These are phyloP conservation scores for Suhomyces bokatorum DNA, from an alignment of 1,139 yeast species.

Conservation along the genomic window DNA sequence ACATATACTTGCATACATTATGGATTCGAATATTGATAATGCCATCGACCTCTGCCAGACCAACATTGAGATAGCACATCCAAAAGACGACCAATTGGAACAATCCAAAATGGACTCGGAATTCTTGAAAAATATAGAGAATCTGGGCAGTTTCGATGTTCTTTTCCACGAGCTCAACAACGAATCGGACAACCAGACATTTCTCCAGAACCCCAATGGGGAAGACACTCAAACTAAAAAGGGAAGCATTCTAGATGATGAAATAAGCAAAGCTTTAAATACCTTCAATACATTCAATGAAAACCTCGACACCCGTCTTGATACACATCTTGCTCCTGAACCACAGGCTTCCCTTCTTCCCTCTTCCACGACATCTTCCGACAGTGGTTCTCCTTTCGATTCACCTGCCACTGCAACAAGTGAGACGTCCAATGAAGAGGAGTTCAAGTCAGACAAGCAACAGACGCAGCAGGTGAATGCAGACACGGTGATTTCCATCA, in stretches of 20 bases:
- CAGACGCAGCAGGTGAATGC: constrained; percentile 13
- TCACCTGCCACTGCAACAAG: constrained; percentile 17
- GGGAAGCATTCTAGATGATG: constrained; percentile 19
- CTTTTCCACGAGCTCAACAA: background rate
- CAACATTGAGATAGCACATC: background rate
- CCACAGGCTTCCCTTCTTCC: constrained; percentile 4
- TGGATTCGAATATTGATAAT: background rate
- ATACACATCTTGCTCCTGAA: background rate
- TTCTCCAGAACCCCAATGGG: background rate
- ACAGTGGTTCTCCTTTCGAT: constrained; percentile 20
- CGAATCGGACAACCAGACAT: background rate
- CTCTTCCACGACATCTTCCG: constrained; percentile 12
- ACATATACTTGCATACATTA: background rate
- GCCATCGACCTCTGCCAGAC: background rate
- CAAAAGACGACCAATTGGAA: background rate
- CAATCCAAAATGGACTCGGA: background rate
- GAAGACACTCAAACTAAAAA: background rate
- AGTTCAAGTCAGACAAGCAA: constrained; percentile 6
- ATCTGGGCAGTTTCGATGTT: background rate
- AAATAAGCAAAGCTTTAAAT: constrained; percentile 23
- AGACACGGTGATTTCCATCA: constrained; percentile 28
- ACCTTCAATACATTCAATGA: constrained; percentile 22
- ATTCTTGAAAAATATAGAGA: background rate
- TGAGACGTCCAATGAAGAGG: constrained; percentile 17
- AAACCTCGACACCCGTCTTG: constrained; percentile 1